Evolutionary conservation across 306 rosid genomes (phyloP).

Genomic region (Herpetospermum pedunculosum): DNA sequence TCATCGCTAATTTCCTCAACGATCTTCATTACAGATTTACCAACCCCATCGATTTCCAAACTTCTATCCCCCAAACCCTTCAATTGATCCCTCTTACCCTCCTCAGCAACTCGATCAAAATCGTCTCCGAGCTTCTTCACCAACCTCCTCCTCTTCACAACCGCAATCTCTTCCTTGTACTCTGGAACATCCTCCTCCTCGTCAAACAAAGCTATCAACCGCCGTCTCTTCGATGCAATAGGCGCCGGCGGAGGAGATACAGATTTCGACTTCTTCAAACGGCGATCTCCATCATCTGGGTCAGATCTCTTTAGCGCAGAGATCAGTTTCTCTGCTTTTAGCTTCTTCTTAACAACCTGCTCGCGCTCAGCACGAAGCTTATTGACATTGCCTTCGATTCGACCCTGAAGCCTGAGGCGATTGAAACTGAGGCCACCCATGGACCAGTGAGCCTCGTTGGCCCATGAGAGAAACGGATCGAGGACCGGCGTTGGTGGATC

Average conservation of each 20-base stretch:
- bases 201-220: constrained; percentile 25
- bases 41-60: constrained; percentile 10
- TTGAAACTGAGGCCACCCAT: constrained; percentile 78
- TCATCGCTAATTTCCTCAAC: constrained; percentile 16
- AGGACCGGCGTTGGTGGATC: constrained; percentile 50
- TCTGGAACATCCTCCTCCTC: constrained; percentile 16
- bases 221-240: constrained; percentile 30
- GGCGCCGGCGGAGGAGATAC: constrained; percentile 70
- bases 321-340: background rate
- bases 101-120: constrained; percentile 62
- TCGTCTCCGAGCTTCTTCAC: constrained; percentile 80
- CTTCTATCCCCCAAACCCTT: constrained; percentile 16
- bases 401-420: constrained; percentile 72
- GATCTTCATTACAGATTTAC: constrained; percentile 24
- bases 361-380: constrained; percentile 53
- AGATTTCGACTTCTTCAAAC: background rate
- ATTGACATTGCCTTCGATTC: constrained; percentile 58
- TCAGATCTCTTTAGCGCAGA: background rate
- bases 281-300: background rate
- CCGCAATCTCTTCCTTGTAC: background rate
- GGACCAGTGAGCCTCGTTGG: constrained; percentile 91
- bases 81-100: constrained; percentile 4
- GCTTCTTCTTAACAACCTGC: constrained; percentile 13
- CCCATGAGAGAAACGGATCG: constrained; percentile 60
- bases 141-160: constrained; percentile 25